Evolutionary conservation across 2,329 filamentous ascomycete species (phyloP), one percentile per base, ranked within the genome.

Genomic region (Blastomyces percursus): DNA sequence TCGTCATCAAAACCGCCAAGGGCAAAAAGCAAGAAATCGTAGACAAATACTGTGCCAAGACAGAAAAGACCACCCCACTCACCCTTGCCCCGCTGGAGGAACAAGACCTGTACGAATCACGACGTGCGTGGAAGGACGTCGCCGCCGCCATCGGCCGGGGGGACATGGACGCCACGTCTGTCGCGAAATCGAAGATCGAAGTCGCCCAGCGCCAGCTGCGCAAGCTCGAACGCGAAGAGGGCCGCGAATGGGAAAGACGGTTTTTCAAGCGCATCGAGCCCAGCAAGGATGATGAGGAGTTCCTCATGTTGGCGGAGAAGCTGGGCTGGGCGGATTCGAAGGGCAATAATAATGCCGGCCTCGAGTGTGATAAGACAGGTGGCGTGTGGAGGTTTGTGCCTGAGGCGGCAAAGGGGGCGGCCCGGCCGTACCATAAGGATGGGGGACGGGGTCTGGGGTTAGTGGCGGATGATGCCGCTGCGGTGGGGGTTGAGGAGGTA

Each of bases 151-250:
- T 97, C 69, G 81, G 84, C 62, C 84, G 82, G 67, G 89, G 91
- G 63, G 90, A 96, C 74, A 90, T 96, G 83, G 90, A 96, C 68
- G 78, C 83, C 4, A 90, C 91, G 0, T 85, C 86, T 1, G 72
- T 77, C 16, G 90, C 96, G 73, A 97, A 97, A 80, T 83, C 84
- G 63, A 90, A 90, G 75, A 96, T 97, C 66, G 94, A 97, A 76
- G 90, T 91, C 68, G 86, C 87, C 44, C 93, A 97, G 80, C 86
- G 91, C 16, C 90, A 83, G 74, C 81, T 85, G 77, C 85, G 92
- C 66, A 84, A 84, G 72, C 80, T 84, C 70, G 92, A 96, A 74
- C 85, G 84, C 69, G 81, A 83, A n/a, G 89, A 91, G 68, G 86
- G 86, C 24, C 82, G 82, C 52, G 80, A 84, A 50, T 99, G 94